Evolutionary conservation across 225 moss, liverwort and hornwort species (phyloP).

Genomic region (Sphagnum tenellum): DNA sequence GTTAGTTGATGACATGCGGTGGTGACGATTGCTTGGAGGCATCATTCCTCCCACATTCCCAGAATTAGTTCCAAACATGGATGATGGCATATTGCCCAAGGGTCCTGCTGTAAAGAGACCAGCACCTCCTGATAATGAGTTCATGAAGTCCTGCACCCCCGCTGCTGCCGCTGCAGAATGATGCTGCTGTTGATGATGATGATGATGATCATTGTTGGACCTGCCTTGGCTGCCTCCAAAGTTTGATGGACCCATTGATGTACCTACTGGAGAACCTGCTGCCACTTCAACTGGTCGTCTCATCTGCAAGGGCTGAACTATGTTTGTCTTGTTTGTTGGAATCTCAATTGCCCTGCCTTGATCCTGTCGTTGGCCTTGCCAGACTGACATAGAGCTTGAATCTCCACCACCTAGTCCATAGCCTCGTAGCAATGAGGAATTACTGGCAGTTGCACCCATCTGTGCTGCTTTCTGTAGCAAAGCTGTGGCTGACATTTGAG

Average conservation of each 20-base stretch:
- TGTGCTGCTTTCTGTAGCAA: conserved; percentile 99
- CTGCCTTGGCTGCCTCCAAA: conserved; percentile 75
- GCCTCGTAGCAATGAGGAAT: conserved; percentile 77
- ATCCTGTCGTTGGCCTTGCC: conserved; percentile 95
- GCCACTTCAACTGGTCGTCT: conserved; percentile 79
- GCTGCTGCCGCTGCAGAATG: conserved; percentile 11
- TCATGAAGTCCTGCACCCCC: conserved; percentile 83
- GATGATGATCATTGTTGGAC: background rate
- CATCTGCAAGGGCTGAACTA: conserved; percentile 66
- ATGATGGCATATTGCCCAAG: conserved; percentile 45
- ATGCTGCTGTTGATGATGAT: no score
- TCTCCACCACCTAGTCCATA: conserved; percentile 89
- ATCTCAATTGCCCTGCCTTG: conserved; percentile 92
- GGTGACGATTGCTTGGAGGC: conserved; percentile 49
- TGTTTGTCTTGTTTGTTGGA: conserved; percentile 71
- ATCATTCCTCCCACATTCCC: conserved; percentile 77
- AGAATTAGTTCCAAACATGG: conserved; percentile 70
- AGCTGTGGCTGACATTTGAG: conserved; percentile 99
- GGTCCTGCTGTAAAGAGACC: conserved; percentile 38
- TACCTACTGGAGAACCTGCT: conserved; percentile 76
- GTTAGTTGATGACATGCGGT: conserved; percentile 52
- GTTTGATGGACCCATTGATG: conserved; percentile 55
- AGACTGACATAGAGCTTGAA: conserved; percentile 59
- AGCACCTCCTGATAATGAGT: conserved; percentile 66
- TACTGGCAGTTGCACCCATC: conserved; percentile 93